Conservation (phyloP, 495 filamentous ascomycete genomes). For the Aspergillus ostianus region DNA sequence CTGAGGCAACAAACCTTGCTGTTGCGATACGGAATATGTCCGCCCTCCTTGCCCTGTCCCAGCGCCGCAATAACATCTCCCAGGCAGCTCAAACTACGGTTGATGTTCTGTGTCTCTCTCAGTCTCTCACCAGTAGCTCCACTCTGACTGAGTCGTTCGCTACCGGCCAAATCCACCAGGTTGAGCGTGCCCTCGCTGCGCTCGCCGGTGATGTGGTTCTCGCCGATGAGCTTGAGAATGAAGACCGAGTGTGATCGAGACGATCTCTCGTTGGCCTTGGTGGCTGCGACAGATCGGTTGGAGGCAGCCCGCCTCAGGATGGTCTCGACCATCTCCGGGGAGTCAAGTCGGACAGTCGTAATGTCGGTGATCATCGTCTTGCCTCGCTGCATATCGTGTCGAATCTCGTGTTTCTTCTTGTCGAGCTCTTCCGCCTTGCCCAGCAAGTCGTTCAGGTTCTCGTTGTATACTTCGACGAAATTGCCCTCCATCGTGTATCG, state of each 20-base stretch:
- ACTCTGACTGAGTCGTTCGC: constrained; percentile 84
- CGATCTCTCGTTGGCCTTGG: constrained; percentile 91
- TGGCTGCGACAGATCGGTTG: constrained; percentile 91
- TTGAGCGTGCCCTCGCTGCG: constrained; percentile 92
- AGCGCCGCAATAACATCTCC: constrained; percentile 93
- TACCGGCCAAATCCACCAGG: constrained; percentile 92
- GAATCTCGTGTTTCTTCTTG: constrained; percentile 89
- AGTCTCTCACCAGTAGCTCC: constrained; percentile 80
- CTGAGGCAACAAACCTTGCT: constrained; percentile 65
- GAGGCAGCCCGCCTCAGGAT: constrained; percentile 75
- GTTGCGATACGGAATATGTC: constrained; percentile 91
- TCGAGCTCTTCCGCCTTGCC: constrained; percentile 71
- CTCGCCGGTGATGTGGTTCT: constrained; percentile 77
- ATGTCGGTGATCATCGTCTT: constrained; percentile 85
- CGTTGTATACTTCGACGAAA: constrained; percentile 99
- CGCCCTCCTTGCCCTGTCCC: constrained; percentile 79
- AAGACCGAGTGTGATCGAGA: constrained; percentile 96
- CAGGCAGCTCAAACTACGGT: constrained; percentile 84
- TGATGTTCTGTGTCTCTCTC: constrained; percentile 96
- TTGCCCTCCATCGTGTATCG: constrained; percentile 89
- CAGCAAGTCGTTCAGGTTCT: constrained; percentile 90
- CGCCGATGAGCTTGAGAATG: constrained; percentile 83
- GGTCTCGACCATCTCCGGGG: constrained; percentile 69
- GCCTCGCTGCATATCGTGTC: constrained; percentile 75
- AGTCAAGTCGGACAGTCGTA: constrained; percentile 74